These are phyloP conservation scores for Scleromitrula shiraiana DNA, from an alignment of 2,329 filamentous ascomycete genomes.

Conservation along the genomic window DNA sequence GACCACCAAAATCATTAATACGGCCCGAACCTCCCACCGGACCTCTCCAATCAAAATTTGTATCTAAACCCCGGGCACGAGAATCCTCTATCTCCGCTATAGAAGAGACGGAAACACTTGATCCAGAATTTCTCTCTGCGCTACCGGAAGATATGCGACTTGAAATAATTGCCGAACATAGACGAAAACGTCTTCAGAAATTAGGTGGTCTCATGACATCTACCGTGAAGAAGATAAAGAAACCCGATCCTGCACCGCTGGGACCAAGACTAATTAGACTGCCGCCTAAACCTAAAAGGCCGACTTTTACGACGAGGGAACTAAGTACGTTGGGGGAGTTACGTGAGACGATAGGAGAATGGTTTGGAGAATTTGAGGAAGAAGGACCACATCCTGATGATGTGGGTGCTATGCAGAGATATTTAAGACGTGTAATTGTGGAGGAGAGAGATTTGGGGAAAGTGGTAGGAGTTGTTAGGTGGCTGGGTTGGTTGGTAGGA, in stretches of 20 bases:
- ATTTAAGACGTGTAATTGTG: slow-evolving; percentile 61
- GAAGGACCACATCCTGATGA: slow-evolving; percentile 77
- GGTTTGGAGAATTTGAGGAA: slow-evolving; percentile 62
- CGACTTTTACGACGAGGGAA: slow-evolving; percentile 54
- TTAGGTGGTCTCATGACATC: slow-evolving; percentile 33
- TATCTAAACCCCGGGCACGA: slow-evolving; percentile 25
- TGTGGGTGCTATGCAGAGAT: slow-evolving; percentile 64
- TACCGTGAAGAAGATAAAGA: slow-evolving; percentile 14
- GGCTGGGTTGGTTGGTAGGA: slow-evolving; percentile 52
- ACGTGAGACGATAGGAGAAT: slow-evolving; percentile 64
- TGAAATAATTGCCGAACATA: slow-evolving; percentile 72
- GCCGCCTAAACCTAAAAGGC: slow-evolving; percentile 42
- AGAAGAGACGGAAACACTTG: slow-evolving; percentile 48
- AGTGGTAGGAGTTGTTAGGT: slow-evolving; percentile 59
- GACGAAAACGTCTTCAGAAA: slow-evolving; percentile 48
- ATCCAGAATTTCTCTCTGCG: slow-evolving; percentile 67
- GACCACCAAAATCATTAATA: slow-evolving; percentile 32
- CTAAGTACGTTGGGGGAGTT: slow-evolving; percentile 54
- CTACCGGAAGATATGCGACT: slow-evolving; percentile 71
- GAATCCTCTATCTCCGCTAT: slow-evolving; percentile 50
- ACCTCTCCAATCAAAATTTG: slow-evolving; percentile 7
- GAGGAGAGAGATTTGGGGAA: slow-evolving; percentile 77
- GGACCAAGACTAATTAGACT: slow-evolving; percentile 34
- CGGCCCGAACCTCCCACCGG: neutral
- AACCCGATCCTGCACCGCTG: slow-evolving; percentile 14